Evolutionary conservation across 352 stramenopile genomes (phyloP), one percentile per base, ranked within the genome.

Genomic region (Pythium phragmiticola): DNA sequence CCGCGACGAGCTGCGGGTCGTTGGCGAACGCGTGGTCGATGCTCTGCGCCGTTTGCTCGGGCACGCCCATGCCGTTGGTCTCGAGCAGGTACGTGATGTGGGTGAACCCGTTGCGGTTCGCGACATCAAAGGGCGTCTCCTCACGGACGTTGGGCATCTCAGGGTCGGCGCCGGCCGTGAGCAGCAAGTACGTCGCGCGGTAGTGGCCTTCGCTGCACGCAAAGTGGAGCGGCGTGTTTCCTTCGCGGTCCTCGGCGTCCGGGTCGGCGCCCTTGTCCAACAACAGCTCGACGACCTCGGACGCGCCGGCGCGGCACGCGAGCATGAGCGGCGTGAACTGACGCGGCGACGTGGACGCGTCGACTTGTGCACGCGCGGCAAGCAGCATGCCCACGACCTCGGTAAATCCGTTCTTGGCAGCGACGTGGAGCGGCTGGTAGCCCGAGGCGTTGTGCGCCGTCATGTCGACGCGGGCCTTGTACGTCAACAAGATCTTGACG

Each of bases 141-240:
- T 89, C 77, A n/a, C 75, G 72, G 23, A 84, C 73, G 64, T 95
- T 93, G 23, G 87, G 87, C 80, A 95, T 92, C 60, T 93, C 82
- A 28, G 86, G 81, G 57, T 95, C 87, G 6, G 84, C 87, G 30
- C 87, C 87, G 9, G 87, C 87, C n/a, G 84, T 92, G 13, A 95
- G 62, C 54, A 95, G 64, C 41, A 93, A 61, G 52, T 92, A 93
- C 28, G 82, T 90, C 11, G 81, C 74, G 43, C 84, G 80, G 68
- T 92, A 90, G 69, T 92, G 86, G 16, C 84, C 87, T 41, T 84
- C 77, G 26, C 74, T 75, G 63, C 81, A 90, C 7, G 82, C 76
- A 54, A 92, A 89, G 57, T 95, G 87, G 56, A 95, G 70, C 43
- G 84, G 81, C 19, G 84, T 93, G 74, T 95, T 92, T 47, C 87